Percentiles rank a stretch among this genome's conserved stretches.
Evolutionary conservation across 768 basidiomycete species (phyloP).

Genomic region (Kwoniella shandongensis): DNA sequence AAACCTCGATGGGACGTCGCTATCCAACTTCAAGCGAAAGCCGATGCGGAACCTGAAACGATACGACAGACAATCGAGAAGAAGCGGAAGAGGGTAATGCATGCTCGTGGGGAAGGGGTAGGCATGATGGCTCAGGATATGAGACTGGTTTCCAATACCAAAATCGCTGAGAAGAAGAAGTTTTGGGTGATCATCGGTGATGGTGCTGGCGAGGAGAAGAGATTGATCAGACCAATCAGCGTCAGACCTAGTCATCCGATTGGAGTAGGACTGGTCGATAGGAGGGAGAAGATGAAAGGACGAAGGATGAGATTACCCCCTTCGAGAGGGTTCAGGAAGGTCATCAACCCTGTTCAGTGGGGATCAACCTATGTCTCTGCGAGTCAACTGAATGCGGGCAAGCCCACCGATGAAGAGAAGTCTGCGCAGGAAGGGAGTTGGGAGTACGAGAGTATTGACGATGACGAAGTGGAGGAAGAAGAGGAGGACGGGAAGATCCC

Average conservation of each 20-base stretch:
- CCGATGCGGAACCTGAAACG: conserved; percentile 17
- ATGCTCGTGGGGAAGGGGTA: conserved; percentile 30
- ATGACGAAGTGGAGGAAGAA: conserved; percentile 6
- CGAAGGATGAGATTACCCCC: conserved; percentile 25
- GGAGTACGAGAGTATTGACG: conserved; percentile 20
- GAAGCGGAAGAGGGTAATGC: conserved; percentile 26
- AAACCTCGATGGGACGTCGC: conserved; percentile 30
- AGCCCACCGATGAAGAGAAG: too few relatives aligned
- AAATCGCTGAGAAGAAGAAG: conserved; percentile 25
- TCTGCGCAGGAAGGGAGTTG: conserved; percentile 19
- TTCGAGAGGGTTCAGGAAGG: conserved; percentile 30
- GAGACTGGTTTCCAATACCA: conserved; percentile 23
- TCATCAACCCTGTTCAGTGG: conserved; percentile 46
- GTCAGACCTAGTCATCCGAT: conserved; percentile 47
- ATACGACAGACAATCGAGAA: conserved; percentile 26
- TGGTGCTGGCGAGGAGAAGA: background rate
- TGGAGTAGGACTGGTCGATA: conserved; percentile 1
- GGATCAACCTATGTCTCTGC: conserved; percentile 26
- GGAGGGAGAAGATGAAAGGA: background rate
- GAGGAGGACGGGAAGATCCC: conserved; percentile 4
- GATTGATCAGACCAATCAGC: conserved; percentile 37
- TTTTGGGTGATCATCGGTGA: conserved; percentile 14
- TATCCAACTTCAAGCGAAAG: conserved; percentile 2
- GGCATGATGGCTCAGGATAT: conserved; percentile 49
- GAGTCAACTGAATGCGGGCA: conserved; percentile 1